These are phyloP conservation scores for Leccinum boreale DNA, from an alignment of 768 basidiomycete species.

Conservation along the genomic window DNA sequence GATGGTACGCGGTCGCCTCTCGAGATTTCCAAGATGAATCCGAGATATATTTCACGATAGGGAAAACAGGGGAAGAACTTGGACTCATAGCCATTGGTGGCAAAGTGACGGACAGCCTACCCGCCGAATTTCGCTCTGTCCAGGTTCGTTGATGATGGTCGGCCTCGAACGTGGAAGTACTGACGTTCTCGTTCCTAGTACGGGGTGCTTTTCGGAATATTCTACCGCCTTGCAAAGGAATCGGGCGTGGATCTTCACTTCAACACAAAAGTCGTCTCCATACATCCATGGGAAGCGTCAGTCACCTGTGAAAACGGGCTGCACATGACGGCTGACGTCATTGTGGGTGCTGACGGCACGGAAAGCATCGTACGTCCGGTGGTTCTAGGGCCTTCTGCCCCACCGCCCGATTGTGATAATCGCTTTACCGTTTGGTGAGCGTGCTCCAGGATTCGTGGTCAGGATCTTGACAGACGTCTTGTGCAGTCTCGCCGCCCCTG, in stretches of 20 bases:
- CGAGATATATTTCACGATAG: conserved; percentile 20
- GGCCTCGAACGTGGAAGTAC: background rate
- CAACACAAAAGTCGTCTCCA: conserved; percentile 34
- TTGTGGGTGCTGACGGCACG: conserved; percentile 63
- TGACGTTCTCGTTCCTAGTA: conserved; percentile 36
- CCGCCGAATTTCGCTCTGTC: conserved; percentile 45
- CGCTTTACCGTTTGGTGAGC: conserved; percentile 16
- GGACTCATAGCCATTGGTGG: conserved; percentile 44
- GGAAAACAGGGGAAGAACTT: conserved; percentile 40
- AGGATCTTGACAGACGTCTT: background rate
- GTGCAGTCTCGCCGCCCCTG: conserved; percentile 16
- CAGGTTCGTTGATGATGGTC: conserved; percentile 33
- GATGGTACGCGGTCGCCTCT: conserved; percentile 7
- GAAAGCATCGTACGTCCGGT: conserved; percentile 40
- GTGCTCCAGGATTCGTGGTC: background rate
- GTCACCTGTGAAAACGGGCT: conserved; percentile 40
- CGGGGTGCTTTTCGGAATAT: conserved; percentile 45
- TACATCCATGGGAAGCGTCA: conserved; percentile 30
- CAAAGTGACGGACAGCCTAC: conserved; percentile 41
- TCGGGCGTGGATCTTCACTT: conserved; percentile 49
- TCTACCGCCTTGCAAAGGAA: conserved; percentile 44
- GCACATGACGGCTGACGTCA: conserved; percentile 43
- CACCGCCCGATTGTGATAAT: conserved; percentile 11
- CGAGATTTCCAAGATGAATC: too few species aligned
- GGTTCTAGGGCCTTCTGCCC: conserved; percentile 21